These are phyloP conservation scores for Aspergillus tanneri DNA, from an alignment of 2,329 filamentous ascomycete species.

Conservation along the genomic window DNA sequence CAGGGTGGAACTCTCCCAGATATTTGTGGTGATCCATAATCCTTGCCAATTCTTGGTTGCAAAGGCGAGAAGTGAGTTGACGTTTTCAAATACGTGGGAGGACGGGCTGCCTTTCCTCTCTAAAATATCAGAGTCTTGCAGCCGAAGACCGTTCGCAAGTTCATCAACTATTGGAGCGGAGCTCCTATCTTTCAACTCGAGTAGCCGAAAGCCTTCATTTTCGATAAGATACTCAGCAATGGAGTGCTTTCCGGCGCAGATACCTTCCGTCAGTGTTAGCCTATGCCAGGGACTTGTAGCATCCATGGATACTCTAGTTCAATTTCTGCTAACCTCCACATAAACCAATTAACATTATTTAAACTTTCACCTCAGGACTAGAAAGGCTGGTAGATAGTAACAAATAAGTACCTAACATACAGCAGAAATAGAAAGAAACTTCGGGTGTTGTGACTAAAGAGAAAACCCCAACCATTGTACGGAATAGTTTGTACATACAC, in stretches of 20 bases:
- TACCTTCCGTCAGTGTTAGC: conserved; percentile 56
- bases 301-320: neutral
- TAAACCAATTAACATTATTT: conserved; percentile 52
- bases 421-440: too few relatives aligned
- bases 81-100: conserved; percentile 54
- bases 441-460: too few relatives aligned
- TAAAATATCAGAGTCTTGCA: conserved; percentile 27
- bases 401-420: too few relatives aligned
- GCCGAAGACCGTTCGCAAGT: conserved; percentile 27
- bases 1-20: conserved; percentile 69
- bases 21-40: conserved; percentile 82
- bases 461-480: too few relatives aligned
- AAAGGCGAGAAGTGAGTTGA: conserved; percentile 73
- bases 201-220: conserved; percentile 74
- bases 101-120: conserved; percentile 17
- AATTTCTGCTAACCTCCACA: conserved; percentile 46
- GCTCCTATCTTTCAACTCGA: conserved; percentile 56
- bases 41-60: conserved; percentile 81
- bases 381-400: too few relatives aligned
- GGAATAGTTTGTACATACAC: too few relatives aligned
- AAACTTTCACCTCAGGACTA: neutral
- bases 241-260: conserved; percentile 89
- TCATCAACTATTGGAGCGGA: conserved; percentile 23
- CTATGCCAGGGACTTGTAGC: neutral
- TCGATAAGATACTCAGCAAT: conserved; percentile 85